Conservation (phyloP, 441 rosid species). For the Raphanus hybrid region DNA sequence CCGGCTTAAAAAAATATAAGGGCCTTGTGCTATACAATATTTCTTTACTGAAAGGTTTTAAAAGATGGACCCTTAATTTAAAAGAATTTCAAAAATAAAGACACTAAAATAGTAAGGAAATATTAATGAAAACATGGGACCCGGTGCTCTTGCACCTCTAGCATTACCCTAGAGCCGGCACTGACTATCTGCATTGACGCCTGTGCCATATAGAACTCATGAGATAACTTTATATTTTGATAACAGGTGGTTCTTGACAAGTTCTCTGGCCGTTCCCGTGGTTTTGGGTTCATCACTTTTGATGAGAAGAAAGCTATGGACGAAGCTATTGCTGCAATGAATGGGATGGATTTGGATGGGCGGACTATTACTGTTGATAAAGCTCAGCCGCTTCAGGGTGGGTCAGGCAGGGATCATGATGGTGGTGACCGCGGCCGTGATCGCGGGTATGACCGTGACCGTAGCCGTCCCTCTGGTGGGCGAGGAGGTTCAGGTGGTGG, state of each 20-base stretch:
- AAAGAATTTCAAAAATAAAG: too few relatives aligned
- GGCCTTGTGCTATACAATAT: too few relatives aligned
- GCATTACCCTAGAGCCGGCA: too few relatives aligned
- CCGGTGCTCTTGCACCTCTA: too few relatives aligned
- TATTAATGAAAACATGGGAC: too few relatives aligned
- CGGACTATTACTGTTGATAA: slow-evolving; percentile 88
- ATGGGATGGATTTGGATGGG: slow-evolving; percentile 94
- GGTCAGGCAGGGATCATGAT: slow-evolving; percentile 78
- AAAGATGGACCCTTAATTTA: too few relatives aligned
- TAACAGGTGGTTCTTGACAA: slow-evolving; percentile 87
- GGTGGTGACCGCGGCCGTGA: slow-evolving; percentile 63
- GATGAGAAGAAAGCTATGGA: slow-evolving; percentile 88
- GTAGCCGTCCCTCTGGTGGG: slow-evolving; percentile 65
- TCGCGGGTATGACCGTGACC: slow-evolving; percentile 54
- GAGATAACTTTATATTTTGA: not conserved
- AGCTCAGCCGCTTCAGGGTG: slow-evolving; percentile 91
- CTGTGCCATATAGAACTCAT: too few relatives aligned
- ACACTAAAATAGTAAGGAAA: too few relatives aligned
- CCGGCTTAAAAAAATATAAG: too few relatives aligned
- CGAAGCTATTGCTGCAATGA: slow-evolving; percentile 90
- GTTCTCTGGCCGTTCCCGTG: slow-evolving; percentile 94
- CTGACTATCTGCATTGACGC: too few relatives aligned
- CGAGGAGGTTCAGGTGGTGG: slow-evolving; percentile 74
- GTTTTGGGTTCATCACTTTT: slow-evolving; percentile 94
- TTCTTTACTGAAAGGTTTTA: too few relatives aligned